A percentile compares a stretch with the other conserved stretches of the same genome.
Evolutionary conservation across 208 protist genomes (phyloP).

Genomic region (Acanthamoeba royreba): DNA sequence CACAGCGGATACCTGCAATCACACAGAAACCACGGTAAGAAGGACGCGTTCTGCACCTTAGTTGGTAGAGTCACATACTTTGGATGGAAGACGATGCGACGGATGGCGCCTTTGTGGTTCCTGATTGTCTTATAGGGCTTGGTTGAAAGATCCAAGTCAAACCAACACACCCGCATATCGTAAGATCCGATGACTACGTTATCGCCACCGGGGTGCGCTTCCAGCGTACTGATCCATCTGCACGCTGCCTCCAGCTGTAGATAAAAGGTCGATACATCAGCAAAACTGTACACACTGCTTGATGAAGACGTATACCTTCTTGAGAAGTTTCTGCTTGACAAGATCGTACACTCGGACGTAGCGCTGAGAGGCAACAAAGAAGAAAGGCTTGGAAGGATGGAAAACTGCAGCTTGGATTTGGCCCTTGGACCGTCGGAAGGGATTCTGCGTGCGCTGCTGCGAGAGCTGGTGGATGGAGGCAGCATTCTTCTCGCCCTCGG

Average conservation of each 20-base stretch:
- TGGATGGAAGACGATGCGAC: slow-evolving; percentile 85
- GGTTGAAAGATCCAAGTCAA: slow-evolving; percentile 96
- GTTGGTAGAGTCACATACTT: neutral
- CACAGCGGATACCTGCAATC: slow-evolving; percentile 89
- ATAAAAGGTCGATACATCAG: neutral
- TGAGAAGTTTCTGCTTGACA: slow-evolving; percentile 91
- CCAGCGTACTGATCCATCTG: slow-evolving; percentile 49
- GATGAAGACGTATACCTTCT: slow-evolving; percentile 85
- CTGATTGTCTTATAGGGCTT: slow-evolving; percentile 93
- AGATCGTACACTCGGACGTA: slow-evolving; percentile 96
- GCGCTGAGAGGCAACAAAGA: slow-evolving; percentile 94
- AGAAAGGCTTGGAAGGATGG: slow-evolving; percentile 97
- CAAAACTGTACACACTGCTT: slow-evolving; percentile 77
- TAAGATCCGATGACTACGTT: slow-evolving; percentile 92
- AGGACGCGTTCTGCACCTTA: neutral
- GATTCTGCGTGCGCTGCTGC: slow-evolving; percentile 67
- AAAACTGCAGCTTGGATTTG: slow-evolving; percentile 83
- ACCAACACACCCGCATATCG: slow-evolving; percentile 90
- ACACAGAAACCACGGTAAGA: neutral
- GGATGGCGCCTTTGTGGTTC: slow-evolving; percentile 90
- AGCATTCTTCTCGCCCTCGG: slow-evolving; percentile 64
- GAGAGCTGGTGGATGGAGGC: slow-evolving; percentile 86
- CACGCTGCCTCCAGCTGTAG: slow-evolving; percentile 14
- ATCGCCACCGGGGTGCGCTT: slow-evolving; percentile 86
- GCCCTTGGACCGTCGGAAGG: slow-evolving; percentile 75